Conservation (phyloP, 2,329 filamentous ascomycete genomes). For the Aspergillaceae sp. region DNA sequence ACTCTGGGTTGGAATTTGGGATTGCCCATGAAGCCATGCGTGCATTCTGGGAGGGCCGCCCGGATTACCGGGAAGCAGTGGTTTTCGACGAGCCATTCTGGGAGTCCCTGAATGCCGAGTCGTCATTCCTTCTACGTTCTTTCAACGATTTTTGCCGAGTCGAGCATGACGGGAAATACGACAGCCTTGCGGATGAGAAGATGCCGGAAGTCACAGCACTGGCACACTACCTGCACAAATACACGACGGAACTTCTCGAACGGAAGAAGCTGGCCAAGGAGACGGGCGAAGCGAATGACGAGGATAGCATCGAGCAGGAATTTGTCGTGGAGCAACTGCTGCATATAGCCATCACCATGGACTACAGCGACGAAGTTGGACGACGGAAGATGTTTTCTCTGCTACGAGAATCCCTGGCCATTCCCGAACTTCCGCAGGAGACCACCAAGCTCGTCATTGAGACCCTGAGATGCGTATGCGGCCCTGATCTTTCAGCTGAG, state of each 20-base stretch:
- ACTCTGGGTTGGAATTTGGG: slow-evolving; percentile 80
- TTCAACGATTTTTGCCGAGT: slow-evolving; percentile 88
- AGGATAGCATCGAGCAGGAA: slow-evolving; percentile 81
- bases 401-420: slow-evolving; percentile 73
- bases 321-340: slow-evolving; percentile 94
- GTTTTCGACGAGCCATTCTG: slow-evolving; percentile 40
- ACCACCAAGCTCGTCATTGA: slow-evolving; percentile 81
- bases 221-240: slow-evolving; percentile 75
- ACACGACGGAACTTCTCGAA: slow-evolving; percentile 51
- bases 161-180: slow-evolving; percentile 64
- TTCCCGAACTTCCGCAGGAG: slow-evolving; percentile 82
- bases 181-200: slow-evolving; percentile 77
- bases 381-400: slow-evolving; percentile 92
- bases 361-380: slow-evolving; percentile 96
- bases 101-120: slow-evolving; percentile 57
- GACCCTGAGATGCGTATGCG: slow-evolving; percentile 73
- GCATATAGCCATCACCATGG: slow-evolving; percentile 81
- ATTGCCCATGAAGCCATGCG: slow-evolving; percentile 91
- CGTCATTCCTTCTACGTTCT: slow-evolving; percentile 79
- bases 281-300: slow-evolving; percentile 59
- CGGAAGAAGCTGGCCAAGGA: slow-evolving; percentile 29
- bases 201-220: slow-evolving; percentile 90
- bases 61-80: slow-evolving; percentile 44
- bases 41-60: slow-evolving; percentile 89
- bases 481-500: slow-evolving; percentile 44